Evolutionary conservation across 805 yeast species (phyloP).

Genomic region (Candida nanaspora): DNA sequence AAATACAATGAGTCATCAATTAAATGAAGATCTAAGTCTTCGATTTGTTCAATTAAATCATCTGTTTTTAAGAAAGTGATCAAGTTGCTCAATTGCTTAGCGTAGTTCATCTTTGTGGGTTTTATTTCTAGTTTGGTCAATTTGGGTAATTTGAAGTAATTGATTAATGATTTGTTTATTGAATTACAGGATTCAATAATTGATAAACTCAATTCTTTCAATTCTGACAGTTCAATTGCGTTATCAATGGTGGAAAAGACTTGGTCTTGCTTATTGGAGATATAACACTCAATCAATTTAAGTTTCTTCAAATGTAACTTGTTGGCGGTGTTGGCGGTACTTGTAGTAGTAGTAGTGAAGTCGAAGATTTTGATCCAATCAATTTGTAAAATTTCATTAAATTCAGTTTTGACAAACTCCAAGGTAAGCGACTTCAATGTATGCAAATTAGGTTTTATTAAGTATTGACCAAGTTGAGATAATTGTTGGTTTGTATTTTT

Average conservation of each 20-base stretch:
- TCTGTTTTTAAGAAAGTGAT: background rate
- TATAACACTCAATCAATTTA: slow-evolving; percentile 16
- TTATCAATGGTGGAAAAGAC: slow-evolving; percentile 3
- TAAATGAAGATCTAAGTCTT: background rate
- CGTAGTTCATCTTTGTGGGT: slow-evolving; percentile 19
- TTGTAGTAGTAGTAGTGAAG: background rate
- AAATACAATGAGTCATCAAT: background rate
- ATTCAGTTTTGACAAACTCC: slow-evolving; percentile 14
- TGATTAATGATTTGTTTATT: slow-evolving; percentile 9
- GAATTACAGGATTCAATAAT: slow-evolving; percentile 20
- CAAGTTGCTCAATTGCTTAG: slow-evolving; percentile 13
- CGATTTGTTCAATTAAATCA: background rate
- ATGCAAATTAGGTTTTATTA: slow-evolving; percentile 4
- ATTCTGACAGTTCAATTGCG: slow-evolving; percentile 5
- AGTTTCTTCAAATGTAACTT: slow-evolving; percentile 10
- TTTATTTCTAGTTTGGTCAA: slow-evolving; percentile 14
- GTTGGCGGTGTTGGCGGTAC: no score
- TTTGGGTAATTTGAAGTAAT: slow-evolving; percentile 9
- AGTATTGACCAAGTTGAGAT: slow-evolving; percentile 1
- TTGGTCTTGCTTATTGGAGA: slow-evolving; percentile 11
- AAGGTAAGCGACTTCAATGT: slow-evolving; percentile 6
- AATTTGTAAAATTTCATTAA: slow-evolving; percentile 15
- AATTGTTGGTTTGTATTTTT: slow-evolving; percentile 13
- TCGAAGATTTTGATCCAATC: slow-evolving; percentile 23
- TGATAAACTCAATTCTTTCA: slow-evolving; percentile 10